Evolutionary conservation across 2,329 filamentous ascomycete species (phyloP), one percentile per base, ranked within the genome.

Genomic region (Pseudocercospora cruenta): DNA sequence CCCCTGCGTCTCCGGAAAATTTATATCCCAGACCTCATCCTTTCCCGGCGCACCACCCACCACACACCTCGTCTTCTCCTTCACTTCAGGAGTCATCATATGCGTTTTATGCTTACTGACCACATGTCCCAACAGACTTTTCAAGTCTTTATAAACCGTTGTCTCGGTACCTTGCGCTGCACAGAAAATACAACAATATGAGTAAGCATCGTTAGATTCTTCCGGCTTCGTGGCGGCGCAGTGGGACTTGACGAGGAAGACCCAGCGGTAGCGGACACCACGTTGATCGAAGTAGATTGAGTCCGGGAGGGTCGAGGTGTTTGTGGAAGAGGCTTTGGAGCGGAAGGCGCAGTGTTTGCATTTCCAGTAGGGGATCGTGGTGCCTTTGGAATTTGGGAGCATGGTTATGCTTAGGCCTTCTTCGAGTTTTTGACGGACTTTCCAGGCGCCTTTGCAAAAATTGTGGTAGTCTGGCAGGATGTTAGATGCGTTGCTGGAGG

Each of bases 71-170:
- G 73, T 76, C 72, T 75, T 76, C 55, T 60, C 63, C 66, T 54
- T 58, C 19, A 73, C 70, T 66, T 73, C 65, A 67, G 74, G 67
- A 57, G 72, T 70, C 74, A 77, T 39, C 68, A 70, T 39, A 72
- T 73, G 31, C 12, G 72, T 67, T 14, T 72, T 75, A 71, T 82
- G 80, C 39, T 76, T 76, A 19, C 74, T 63, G 0, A 73, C 69
- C 10, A 82, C 71, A 68, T 81, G 80, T 57, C 74, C 75, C 74
- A 81, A 77, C 24, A 81, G 72, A 7, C 7, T 19, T 7, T 67
- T 49, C 24, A 67, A 31, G 22, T 39, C 31, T 21, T 53, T 53
- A 47, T 65, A 59, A 1, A 21, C 31, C 1, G 12, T 55, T 12
- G 58, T 64, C 33, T 47, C 45, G 5, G 39, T 61, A 2, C 67